These are phyloP conservation scores for Pichia kudriavzevii DNA, from an alignment of 1,139 yeast species.

Conservation along the genomic window DNA sequence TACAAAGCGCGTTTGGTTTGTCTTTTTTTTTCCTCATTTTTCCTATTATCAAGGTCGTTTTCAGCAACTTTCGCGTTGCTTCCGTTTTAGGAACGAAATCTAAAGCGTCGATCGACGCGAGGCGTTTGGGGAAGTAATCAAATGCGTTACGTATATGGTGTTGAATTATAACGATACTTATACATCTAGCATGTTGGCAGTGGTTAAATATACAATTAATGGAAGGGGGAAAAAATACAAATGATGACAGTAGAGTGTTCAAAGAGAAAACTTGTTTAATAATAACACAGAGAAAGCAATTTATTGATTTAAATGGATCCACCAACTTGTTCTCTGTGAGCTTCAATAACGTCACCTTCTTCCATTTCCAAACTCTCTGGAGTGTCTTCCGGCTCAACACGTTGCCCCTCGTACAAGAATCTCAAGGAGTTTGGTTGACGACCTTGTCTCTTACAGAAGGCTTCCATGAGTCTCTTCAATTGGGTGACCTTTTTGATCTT, in stretches of 20 bases:
- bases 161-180: neutral
- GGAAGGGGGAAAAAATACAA: too few relatives aligned
- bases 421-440: constrained; percentile 75
- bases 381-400: constrained; percentile 81
- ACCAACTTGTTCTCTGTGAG: constrained; percentile 93
- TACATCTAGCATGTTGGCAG: constrained; percentile 1
- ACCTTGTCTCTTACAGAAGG: constrained; percentile 97
- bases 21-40: neutral
- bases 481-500: constrained; percentile 92
- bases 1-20: constrained; percentile 1
- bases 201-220: constrained; percentile 1
- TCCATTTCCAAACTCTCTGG: constrained; percentile 89
- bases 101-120: too few relatives aligned
- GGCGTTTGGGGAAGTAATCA: neutral
- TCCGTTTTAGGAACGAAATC: too few relatives aligned
- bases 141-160: neutral
- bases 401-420: constrained; percentile 88
- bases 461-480: constrained; percentile 91
- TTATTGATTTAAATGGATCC: too few relatives aligned
- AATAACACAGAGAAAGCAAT: too few relatives aligned
- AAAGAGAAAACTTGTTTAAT: constrained; percentile 3
- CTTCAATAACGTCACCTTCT: constrained; percentile 94
- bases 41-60: too few relatives aligned
- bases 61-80: too few relatives aligned
- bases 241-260: constrained; percentile 1